These are phyloP conservation scores for Skeletonema menzelii DNA, from an alignment of 108 stramenopile species.

Conservation along the genomic window DNA sequence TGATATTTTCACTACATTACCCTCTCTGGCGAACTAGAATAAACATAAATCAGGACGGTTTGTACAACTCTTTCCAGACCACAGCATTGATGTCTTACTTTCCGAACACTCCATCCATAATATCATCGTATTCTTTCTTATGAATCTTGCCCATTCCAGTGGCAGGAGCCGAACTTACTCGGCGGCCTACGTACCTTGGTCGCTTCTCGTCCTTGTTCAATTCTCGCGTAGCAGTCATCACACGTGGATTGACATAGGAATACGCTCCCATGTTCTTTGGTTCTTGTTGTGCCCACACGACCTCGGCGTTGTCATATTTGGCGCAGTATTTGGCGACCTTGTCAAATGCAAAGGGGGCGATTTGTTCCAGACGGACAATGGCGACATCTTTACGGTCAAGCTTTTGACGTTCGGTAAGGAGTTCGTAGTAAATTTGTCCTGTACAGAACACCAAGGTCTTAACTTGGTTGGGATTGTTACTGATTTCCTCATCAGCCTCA, in stretches of 20 bases:
- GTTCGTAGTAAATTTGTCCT: conserved; percentile 99
- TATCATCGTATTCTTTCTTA: conserved; percentile 79
- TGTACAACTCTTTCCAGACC: not conserved
- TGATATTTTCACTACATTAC: conserved; percentile 4
- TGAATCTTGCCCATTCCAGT: conserved; percentile 94
- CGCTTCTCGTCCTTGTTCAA: conserved; percentile 90
- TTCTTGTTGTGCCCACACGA: conserved; percentile 97
- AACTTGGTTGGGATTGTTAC: conserved; percentile 77
- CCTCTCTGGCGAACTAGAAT: conserved; percentile 3
- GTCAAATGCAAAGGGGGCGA: conserved; percentile 99
- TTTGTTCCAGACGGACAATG: conserved; percentile 95
- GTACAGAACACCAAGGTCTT: conserved; percentile 94
- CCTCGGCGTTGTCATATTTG: conserved; percentile 91
- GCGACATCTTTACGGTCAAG: conserved; percentile 86
- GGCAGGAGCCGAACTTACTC: conserved; percentile 94
- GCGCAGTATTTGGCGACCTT: conserved; percentile 76
- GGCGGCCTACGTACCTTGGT: conserved; percentile 92
- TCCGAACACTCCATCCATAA: conserved; percentile 88
- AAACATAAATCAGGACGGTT: conserved; percentile 1
- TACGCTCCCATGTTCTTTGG: conserved; percentile 98
- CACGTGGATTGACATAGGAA: conserved; percentile 85
- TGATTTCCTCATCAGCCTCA: conserved; percentile 77
- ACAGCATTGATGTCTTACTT: not conserved
- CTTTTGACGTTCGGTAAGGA: conserved; percentile 88
- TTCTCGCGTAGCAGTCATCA: conserved; percentile 95